Evolutionary conservation across 2,329 filamentous ascomycete genomes (phyloP).

Genomic region (Nemania sp.): DNA sequence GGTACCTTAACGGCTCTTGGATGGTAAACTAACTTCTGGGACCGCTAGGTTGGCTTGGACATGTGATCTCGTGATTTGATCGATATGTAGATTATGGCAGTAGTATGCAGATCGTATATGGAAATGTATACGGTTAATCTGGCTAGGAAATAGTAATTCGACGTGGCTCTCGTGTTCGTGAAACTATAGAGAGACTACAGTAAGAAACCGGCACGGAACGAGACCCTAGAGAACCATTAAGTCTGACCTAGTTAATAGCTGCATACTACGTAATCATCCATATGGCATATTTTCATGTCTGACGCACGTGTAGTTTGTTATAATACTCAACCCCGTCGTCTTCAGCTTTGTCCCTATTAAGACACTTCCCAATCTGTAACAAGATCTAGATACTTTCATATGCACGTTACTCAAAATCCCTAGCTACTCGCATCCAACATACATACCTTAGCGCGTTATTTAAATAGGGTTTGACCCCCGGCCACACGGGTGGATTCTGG

Average conservation of each 20-base stretch:
- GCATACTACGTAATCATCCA: neutral
- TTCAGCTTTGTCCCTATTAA: neutral
- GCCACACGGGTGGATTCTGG: slow-evolving; percentile 13
- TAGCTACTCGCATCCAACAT: neutral
- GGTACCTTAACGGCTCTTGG: neutral
- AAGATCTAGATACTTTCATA: neutral
- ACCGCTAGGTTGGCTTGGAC: neutral
- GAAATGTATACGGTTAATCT: neutral
- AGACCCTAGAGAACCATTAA: neutral
- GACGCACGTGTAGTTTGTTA: neutral
- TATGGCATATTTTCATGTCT: neutral
- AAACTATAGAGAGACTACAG: neutral
- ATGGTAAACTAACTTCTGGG: neutral
- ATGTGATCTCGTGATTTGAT: neutral
- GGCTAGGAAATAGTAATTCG: neutral
- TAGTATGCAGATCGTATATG: neutral
- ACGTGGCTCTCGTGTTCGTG: neutral
- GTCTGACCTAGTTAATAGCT: neutral
- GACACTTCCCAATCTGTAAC: neutral
- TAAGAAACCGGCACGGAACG: neutral
- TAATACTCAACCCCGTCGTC: neutral
- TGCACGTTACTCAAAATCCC: too few relatives aligned
- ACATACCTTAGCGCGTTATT: neutral
- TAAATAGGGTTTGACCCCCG: slow-evolving; percentile 22
- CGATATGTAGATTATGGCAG: neutral